phyloP scores from a whole-genome alignment of 2,329 filamentous ascomycete species.

The Emergomyces orientalis region DNA sequence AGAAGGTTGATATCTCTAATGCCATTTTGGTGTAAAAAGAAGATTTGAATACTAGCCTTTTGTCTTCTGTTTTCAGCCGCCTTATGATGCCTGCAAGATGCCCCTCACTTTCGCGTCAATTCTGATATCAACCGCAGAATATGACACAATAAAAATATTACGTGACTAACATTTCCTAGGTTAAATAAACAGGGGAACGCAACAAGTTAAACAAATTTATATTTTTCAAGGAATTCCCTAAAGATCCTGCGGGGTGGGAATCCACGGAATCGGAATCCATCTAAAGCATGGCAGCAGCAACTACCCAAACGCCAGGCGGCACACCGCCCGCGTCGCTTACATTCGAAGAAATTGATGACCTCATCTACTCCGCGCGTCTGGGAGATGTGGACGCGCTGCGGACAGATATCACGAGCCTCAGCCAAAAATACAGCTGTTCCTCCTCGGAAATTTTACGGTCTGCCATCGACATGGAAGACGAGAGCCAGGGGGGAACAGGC shows the following conservation, averaged over 20 bases:
- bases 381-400: conserved; percentile 66
- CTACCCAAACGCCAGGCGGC: background rate
- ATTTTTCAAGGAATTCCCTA: background rate
- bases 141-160: background rate
- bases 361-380: conserved; percentile 74
- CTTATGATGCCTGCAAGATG: background rate
- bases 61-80: background rate
- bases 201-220: background rate
- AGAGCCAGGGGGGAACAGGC: conserved; percentile 53
- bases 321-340: conserved; percentile 39
- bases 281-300: background rate
- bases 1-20: background rate
- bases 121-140: background rate
- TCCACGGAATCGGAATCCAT: background rate
- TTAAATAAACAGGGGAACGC: background rate
- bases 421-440: conserved; percentile 51
- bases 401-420: conserved; percentile 49
- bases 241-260: background rate
- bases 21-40: background rate
- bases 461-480: conserved; percentile 64
- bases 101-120: background rate
- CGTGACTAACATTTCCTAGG: background rate
- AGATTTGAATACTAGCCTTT: background rate
- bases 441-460: conserved; percentile 57
- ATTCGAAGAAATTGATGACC: conserved; percentile 79